Conservation (phyloP, 148 eudicot genomes). For the Rhododendron williamsianum region DNA sequence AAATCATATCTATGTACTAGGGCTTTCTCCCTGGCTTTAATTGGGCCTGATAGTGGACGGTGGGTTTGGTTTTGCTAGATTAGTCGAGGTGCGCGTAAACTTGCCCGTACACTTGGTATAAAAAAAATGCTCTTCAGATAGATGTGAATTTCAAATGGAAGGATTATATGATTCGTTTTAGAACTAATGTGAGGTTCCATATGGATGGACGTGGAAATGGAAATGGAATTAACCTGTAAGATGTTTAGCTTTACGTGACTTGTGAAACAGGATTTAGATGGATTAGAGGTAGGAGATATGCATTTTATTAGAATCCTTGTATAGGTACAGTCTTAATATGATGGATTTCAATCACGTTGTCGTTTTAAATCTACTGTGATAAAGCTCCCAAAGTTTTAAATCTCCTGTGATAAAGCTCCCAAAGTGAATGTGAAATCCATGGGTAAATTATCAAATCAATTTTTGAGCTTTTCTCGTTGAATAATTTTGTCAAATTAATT, state of each 20-base stretch:
- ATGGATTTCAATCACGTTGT: neutral
- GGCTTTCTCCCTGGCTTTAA: neutral
- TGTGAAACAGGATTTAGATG: neutral
- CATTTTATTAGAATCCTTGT: neutral
- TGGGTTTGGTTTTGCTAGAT: neutral
- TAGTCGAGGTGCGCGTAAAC: neutral
- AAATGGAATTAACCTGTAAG: neutral
- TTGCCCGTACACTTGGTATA: neutral
- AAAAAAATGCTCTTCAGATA: neutral
- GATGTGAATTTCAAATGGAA: neutral
- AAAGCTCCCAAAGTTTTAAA: neutral
- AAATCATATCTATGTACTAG: neutral
- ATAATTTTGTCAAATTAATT: neutral
- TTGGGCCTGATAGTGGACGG: neutral
- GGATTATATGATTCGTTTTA: neutral
- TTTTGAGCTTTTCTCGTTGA: neutral
- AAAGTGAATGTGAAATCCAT: neutral
- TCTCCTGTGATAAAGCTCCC: neutral
- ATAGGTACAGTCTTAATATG: neutral
- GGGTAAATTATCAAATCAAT: neutral
- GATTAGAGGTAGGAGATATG: neutral
- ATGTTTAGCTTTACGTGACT: neutral
- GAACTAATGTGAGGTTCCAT: neutral
- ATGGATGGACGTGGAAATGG: neutral
- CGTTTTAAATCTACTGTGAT: neutral